Evolutionary conservation across 371 early-diverging fungal species (phyloP).

Genomic region (Actinomucor elegans): DNA sequence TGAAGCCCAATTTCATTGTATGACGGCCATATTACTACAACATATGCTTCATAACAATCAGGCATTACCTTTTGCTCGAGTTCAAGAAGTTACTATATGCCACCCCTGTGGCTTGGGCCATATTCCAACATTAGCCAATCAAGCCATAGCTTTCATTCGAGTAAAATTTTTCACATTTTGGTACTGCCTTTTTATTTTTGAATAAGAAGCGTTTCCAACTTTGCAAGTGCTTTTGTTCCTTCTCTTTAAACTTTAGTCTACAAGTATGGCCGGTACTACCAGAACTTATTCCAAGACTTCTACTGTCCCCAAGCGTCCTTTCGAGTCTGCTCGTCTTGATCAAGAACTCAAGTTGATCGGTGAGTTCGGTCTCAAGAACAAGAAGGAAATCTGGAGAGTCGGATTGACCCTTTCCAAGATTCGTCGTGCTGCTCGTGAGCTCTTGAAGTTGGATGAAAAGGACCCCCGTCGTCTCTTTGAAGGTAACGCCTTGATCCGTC

Average conservation of each 20-base stretch:
- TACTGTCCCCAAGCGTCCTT: constrained; percentile 99
- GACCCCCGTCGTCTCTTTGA: constrained; percentile 98
- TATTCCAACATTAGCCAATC: neutral
- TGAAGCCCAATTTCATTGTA: too few species aligned
- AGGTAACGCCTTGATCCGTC: constrained; percentile 98
- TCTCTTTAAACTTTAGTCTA: constrained; percentile 25
- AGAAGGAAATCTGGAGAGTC: constrained; percentile 99
- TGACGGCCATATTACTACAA: too few species aligned
- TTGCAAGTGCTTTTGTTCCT: constrained; percentile 9
- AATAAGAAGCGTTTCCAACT: constrained; percentile 4
- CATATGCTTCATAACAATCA: too few species aligned
- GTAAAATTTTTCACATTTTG: constrained; percentile 7
- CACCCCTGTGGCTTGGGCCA: constrained; percentile 1
- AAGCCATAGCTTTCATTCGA: neutral
- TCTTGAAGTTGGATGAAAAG: constrained; percentile 97
- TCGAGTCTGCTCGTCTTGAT: constrained; percentile 98
- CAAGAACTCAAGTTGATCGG: constrained; percentile 99
- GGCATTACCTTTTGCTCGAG: too few species aligned
- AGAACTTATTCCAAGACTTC: constrained; percentile 87
- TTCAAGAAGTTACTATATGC: too few species aligned
- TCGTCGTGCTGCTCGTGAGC: constrained; percentile 99
- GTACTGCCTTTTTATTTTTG: constrained; percentile 3
- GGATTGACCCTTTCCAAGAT: constrained; percentile 97
- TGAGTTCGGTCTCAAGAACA: constrained; percentile 99
- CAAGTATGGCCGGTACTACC: constrained; percentile 48